Base-by-base conservation (phyloP, 129 eudicot genomes). In the Arctium lappa region DNA sequence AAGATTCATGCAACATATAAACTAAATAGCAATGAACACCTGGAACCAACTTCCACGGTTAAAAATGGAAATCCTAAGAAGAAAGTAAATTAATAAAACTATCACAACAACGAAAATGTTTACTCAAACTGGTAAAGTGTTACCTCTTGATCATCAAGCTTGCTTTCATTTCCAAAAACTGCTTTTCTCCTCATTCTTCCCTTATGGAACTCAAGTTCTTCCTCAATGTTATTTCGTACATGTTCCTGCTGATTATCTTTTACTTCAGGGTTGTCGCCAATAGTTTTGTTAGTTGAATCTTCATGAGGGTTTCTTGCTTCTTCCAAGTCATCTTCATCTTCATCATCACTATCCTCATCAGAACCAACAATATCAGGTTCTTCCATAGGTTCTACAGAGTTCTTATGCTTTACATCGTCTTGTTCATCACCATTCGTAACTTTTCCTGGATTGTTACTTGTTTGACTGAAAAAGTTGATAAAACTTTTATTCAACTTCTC, bases 101-200 rank as follows among this genome's bases (percentile, higher is more conserved):
- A 56, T 37, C 9, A 32, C 38, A 29, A 77, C 73, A 29, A n/a
- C 36, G 33, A 72, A 8, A 30, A 42, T 22, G 7, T 30, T 42
- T 40, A 40, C 29, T 79, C 27, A 48, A 81, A 30, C 44, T 22
- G n/a, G 10, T 40, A 72, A 4, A 72, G 66, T 30, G 70, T 85
- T 87, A 90, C 94, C 97, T 82, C 89, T 53, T 80, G 72, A 82
- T 85, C 81, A 72, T 83, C 93, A 70, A 60, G 74, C 81, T 92
- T 91, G 40, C 69, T 74, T 66, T 91, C 94, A 80, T 89, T 77
- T 77, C 82, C 92, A 84, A 95, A 91, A 1, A 91, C 88, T 75
- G 95, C 94, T 84, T 76, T 91, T 82, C 99, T 95, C 85, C 99
- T 86, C 87, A 84, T 86, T 81, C 99, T 93, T 79, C 97, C 97